Base-by-base conservation (phyloP, 1,139 yeast genomes). In the Scheffersomyces titani region DNA sequence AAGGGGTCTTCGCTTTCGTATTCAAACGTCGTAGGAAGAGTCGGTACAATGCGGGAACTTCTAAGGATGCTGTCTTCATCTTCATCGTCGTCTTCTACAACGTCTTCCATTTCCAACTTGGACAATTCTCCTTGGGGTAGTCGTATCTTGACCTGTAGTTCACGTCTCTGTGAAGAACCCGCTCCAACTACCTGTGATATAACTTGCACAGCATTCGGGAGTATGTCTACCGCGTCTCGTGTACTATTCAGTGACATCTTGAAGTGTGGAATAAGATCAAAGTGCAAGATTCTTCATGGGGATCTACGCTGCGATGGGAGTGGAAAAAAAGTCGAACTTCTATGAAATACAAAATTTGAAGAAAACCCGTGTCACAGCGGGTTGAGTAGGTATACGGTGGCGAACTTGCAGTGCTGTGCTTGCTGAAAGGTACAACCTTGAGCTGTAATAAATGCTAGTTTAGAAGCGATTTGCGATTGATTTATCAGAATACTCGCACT, bases 1-100 rank as follows among this genome's bases (percentile, higher is more conserved):
- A 46, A 46, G 6, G 49, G 49, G 22, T 46, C 22, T 13, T 46
- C 49, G 16, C 49, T 46, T 5, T 46, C 49, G 19, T 46, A 20
- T 18, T 46, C 49, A 11, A 46, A 46, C 22, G 49, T 46, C 19
- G 49, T 46, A 16, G 49, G 49, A 20, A 46, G 22, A 6, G 49
- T 46, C 24, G 49, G 49, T n/a, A 46, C 19, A 13, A 16, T 46
- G 22, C n/a, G 49, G 3, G n/a, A 19, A 18, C 24, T 19, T 22
- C 49, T 20, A 16, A 19, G 20, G 20, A 30, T 40, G 44, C 49
- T 53, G 19, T 57, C 59, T 5, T 52, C 54, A 46, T 56, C 61
- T 6, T 49, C 55, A 20, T 19, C 48, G 3, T 49, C 53, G n/a
- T 52, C 54, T 6, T 50, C 57, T 13, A 46, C 51, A 21, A 49